Base-by-base conservation (phyloP, 768 basidiomycete genomes). In the Tricholomella constricta region DNA sequence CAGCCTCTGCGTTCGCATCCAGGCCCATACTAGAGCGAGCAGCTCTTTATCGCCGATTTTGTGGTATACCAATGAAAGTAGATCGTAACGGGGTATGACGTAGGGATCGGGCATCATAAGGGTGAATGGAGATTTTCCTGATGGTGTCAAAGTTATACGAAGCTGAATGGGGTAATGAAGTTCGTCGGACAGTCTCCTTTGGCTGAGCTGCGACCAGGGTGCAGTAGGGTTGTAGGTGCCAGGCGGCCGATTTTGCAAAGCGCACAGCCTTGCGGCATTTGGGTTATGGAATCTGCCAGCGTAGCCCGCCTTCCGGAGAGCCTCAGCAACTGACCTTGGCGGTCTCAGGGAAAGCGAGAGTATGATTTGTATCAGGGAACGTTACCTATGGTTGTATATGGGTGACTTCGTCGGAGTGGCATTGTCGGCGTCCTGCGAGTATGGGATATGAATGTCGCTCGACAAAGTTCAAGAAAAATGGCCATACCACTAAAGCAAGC, bases 71-170 rank as follows among this genome's bases (percentile, higher is more conserved):
- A 15, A 15, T 10, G 19, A n/a, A 0, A 62, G 25, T 9, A 58
- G 41, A 12, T 44, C n/a, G 26, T 43, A 51, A 22, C 55, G 52
- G 25, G 52, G 52, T 15, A 54, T 40, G 5, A 51, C 45, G n/a
- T 53, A 29, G 6, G 57, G 42, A 5, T 48, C 55, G 14, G 62
- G 60, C 22, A 63, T 42, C 31, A 54, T 54, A n/a, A 63, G 54
- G 26, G n/a, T 29, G 12, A 58, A 27, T 9, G 45, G 29, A 34
- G 9, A 12, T 11, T 5, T 7, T 17, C 26, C 15, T 2, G 45
- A 31, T 17, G 32, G 26, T 22, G 45, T 46, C 27, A 26, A 32
- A 19, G 10, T 15, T 7, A 41, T 40, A 45, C n/a, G 42, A 46
- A 25, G 50, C 10, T 22, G 43, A 47, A 19, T 27, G 15, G 43